Base-by-base conservation (phyloP, 23 red algal species). In the Chondrus crispus region DNA sequence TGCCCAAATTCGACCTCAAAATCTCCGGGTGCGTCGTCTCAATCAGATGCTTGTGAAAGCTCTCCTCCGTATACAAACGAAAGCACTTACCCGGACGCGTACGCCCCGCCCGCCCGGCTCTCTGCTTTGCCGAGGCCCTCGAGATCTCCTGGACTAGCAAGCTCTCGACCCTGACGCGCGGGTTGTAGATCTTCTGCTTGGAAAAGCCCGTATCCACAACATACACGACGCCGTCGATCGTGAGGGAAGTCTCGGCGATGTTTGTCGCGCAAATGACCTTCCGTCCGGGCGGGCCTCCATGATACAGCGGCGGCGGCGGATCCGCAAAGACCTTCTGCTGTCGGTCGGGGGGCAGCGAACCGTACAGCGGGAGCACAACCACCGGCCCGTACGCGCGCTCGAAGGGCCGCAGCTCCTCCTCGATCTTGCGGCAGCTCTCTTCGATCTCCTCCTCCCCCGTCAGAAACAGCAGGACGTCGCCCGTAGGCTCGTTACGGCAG, bases 391-490 rank as follows among this genome's bases (percentile, higher is more conserved):
- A 42, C 20, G 60, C 35, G 7, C 82, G 41, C 38, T 64, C 60
- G 9, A 36, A 32, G 13, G 78, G 40, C 29, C 62, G 62, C 37
- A 88, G 53, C 20, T 92, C 69, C n/a, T 81, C 64, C 20, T 81
- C 58, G 30, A 99, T 76, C 22, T 90, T 79, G 5, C 43, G 40
- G 52, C 92, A 95, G 9, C 71, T 68, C 43, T 96, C 94, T 45
- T 99, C 97, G 44, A 99, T 99, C 79, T 99, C 97, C 51, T 99
- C 97, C 69, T 96, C 97, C 22, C 97, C 97, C 2, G 97, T 99
- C 55, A 99, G 75, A 53, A 99, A 99, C 36, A 96, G 47, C 3
- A 99, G 92, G 35, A 99, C 58, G 46, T 99, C 97, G 19, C 97
- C 97, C 9, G 92, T 44, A 2, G 94, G 94, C 74, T 99, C 91